These are phyloP conservation scores for Heritiera littoralis DNA, from an alignment of 345 rosid genomes.

Conservation along the genomic window DNA sequence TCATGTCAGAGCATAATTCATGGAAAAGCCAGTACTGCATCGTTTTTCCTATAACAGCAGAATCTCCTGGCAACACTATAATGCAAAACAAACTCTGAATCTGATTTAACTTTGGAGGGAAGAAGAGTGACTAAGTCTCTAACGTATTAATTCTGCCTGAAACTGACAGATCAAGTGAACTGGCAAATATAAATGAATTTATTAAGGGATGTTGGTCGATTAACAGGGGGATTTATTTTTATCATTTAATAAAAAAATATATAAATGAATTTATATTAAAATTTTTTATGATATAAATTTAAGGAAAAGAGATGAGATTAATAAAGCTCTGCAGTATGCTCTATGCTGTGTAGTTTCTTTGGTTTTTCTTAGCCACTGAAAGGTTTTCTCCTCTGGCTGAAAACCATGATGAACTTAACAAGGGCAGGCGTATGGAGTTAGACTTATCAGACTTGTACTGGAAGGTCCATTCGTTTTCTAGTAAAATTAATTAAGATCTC, in stretches of 20 bases:
- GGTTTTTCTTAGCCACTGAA: too few relatives aligned
- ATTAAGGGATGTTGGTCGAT: too few relatives aligned
- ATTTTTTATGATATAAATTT: not conserved
- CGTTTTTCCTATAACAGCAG: not conserved
- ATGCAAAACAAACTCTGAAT: not conserved
- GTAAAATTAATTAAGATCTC: too few relatives aligned
- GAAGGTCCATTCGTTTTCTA: too few relatives aligned
- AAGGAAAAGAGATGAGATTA: not conserved
- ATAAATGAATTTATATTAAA: not conserved
- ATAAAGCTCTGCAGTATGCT: not conserved
- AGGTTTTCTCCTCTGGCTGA: too few relatives aligned
- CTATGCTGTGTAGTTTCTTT: too few relatives aligned
- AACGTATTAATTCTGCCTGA: not conserved
- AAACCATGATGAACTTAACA: too few relatives aligned
- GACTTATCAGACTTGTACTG: not conserved
- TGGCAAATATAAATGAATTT: too few relatives aligned
- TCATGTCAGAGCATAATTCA: not conserved
- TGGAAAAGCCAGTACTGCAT: not conserved
- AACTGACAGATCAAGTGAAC: not conserved
- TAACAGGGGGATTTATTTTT: too few relatives aligned
- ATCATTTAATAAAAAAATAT: not conserved
- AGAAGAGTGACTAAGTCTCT: not conserved
- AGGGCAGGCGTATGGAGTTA: too few relatives aligned
- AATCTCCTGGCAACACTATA: not conserved
- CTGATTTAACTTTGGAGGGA: not conserved